Evolutionary conservation across 1,139 yeast genomes (phyloP).

Genomic region (Oligophagozyma castellii): DNA sequence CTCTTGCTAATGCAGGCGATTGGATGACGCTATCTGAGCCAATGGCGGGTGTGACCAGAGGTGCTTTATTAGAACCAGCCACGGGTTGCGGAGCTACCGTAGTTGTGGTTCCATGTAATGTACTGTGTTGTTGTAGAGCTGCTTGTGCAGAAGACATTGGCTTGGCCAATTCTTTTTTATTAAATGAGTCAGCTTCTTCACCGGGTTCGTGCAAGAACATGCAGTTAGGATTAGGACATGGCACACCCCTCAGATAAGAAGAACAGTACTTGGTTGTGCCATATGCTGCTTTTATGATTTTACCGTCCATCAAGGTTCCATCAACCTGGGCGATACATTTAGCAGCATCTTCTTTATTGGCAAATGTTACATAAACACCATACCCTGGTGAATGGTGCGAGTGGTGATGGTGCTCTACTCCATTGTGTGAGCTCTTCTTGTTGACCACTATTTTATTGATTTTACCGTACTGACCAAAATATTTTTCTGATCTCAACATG

Average conservation of each 20-base stretch:
- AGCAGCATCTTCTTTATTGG: slow-evolving; percentile 88
- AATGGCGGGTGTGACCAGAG: slow-evolving; percentile 8
- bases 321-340: slow-evolving; percentile 87
- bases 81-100: slow-evolving; percentile 10
- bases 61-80: slow-evolving; percentile 5
- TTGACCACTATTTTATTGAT: slow-evolving; percentile 90
- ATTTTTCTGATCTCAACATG: slow-evolving; percentile 76
- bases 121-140: slow-evolving; percentile 6
- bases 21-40: too few species aligned
- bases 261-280: slow-evolving; percentile 98
- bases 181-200: slow-evolving; percentile 94
- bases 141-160: slow-evolving; percentile 28
- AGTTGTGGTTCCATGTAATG: slow-evolving; percentile 5
- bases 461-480: slow-evolving; percentile 96
- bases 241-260: slow-evolving; percentile 83
- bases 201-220: slow-evolving; percentile 99
- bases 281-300: slow-evolving; percentile 79
- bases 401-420: slow-evolving; percentile 23
- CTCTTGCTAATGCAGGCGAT: slow-evolving; percentile 20
- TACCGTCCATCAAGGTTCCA: slow-evolving; percentile 88
- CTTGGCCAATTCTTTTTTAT: slow-evolving; percentile 82
- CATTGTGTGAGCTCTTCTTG: slow-evolving; percentile 44
- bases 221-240: slow-evolving; percentile 97
- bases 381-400: slow-evolving; percentile 52
- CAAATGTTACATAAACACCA: slow-evolving; percentile 92